Base-by-base conservation (phyloP, 78 protist genomes). In the Pigoraptor vietnamica region DNA sequence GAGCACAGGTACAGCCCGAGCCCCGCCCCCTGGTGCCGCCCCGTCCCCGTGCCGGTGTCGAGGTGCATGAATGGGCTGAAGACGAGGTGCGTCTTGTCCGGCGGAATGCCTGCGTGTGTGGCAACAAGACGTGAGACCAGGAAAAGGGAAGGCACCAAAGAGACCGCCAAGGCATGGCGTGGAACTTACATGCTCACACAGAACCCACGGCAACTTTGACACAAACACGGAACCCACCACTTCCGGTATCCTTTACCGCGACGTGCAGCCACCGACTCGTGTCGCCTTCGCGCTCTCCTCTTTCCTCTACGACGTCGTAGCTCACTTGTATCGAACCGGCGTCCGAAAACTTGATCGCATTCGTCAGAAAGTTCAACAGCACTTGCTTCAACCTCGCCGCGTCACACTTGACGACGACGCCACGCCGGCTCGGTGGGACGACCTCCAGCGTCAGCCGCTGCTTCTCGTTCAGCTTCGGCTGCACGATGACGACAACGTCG, bases 1-100 rank as follows among this genome's bases (percentile, higher is more conserved):
- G 88, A 92, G 40, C 92, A 87, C 29, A 92, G 92, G 10, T 92
- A 88, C 2, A 96, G 89, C 39, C 97, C 96, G 1, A 96, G 92
- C 29, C 97, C 97, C 9, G 97, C 93, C n/a, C 97, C 97, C 67
- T 48, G 67, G 14, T 48, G 67, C 14, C 67, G 67, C 67, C 14
- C 67, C 67, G 6, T 48, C 14, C 67, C 67, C 6, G 67, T 48
- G 67, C 67, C 14, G 6, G 67, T 48, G 67, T 14, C 14, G 29
- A 48, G 6, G 67, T 48, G 67, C 67, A 14, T 48, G 67, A 48
- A 48, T 48, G 67, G 67, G 67, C 67, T 48, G 67, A 48, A 48
- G 29, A 48, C 67, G 14, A 6, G 67, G 29, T 6, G 14, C 67
- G 6, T 6, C 67, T 48, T 48, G 67, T 48, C 29, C 29, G 6